A percentile compares a stretch with the other conserved stretches of the same genome.
These are phyloP conservation scores for Boletus smithii DNA, from an alignment of 1,284 basidiomycete genomes.

Conservation along the genomic window DNA sequence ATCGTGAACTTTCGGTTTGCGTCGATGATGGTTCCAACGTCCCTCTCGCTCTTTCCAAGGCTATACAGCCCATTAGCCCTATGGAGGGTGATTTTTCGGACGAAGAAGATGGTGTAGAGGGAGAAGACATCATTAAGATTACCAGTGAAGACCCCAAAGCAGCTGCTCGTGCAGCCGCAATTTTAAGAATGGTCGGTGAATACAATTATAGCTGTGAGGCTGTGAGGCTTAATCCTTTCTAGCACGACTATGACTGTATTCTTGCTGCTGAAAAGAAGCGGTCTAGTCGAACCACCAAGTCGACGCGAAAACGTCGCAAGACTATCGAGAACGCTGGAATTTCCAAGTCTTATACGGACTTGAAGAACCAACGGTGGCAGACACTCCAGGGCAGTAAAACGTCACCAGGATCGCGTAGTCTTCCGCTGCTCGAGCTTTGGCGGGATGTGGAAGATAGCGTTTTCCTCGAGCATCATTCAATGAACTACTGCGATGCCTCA, in stretches of 20 bases:
- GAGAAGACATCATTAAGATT: conserved; percentile 62
- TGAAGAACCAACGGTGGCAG: conserved; percentile 13
- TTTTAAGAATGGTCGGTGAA: conserved; percentile 70
- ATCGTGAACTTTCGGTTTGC: conserved; percentile 38
- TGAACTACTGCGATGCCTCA: conserved; percentile 14
- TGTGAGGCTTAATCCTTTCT: conserved; percentile 7
- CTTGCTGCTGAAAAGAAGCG: conserved; percentile 43
- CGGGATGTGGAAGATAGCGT: conserved; percentile 27
- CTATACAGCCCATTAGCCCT: background rate
- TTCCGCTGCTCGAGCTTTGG: conserved; percentile 31
- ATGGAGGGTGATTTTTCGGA: conserved; percentile 15
- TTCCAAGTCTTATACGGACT: conserved; percentile 19
- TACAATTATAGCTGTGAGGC: background rate
- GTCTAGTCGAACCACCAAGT: conserved; percentile 8
- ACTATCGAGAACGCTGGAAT: conserved; percentile 27
- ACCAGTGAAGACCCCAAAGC: conserved; percentile 77
- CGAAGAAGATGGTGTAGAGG: conserved; percentile 34
- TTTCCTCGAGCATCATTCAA: conserved; percentile 30
- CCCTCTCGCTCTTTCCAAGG: background rate
- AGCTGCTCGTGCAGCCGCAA: conserved; percentile 86
- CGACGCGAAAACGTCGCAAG: conserved; percentile 27
- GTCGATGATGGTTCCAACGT: conserved; percentile 22
- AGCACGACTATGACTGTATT: conserved; percentile 85
- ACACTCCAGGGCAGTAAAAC: conserved; percentile 2
- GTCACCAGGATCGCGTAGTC: conserved; percentile 21